Base-by-base conservation (phyloP, 352 stramenopile species). In the Thraustochytrium sp. region DNA sequence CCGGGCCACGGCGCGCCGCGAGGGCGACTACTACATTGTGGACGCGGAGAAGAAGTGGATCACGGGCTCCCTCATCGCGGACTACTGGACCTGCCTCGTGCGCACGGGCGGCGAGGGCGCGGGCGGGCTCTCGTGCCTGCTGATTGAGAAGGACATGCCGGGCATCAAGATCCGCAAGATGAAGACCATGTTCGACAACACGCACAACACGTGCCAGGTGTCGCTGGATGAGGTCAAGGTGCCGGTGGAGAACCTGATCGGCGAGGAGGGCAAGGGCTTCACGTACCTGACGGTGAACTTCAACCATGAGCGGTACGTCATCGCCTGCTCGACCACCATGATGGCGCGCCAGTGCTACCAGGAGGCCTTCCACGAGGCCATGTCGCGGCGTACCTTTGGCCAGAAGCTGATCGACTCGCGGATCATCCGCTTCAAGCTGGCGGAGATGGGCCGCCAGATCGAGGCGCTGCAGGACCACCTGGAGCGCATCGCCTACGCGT, bases 11-110 rank as follows among this genome's bases (percentile, higher is more conserved):
- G 93, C 93, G 8, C 90, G 94, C n/a, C 94, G 96, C 86, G 94
- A 96, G 83, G 93, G 93, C 75, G 92, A 97, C 86, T 93, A 96
- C 86, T 97, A 92, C 90, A 88, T 96, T 36, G 86, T 97, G 53
- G 97, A 97, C 86, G 93, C 93, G 63, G 92, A 89, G 73, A 97
- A 97, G 88, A 94, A 94, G 90, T 97, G 92, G 92, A 97, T 97
- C 88, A 97, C 93, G 37, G 97, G 97, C 86, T 92, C 92, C 61
- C 87, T 90, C 54, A 91, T 95, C 44, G 93, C 93, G 83, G 94
- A 95, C 51, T 95, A 92, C 90, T 96, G 89, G 88, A 94, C 95
- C 59, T 92, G 96, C 59, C 85, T 96, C 18, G 93, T 92, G 82
- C 95, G 96, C 88, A 95, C 93, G 13, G 90, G 96, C 84, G 34